phyloP scores from a whole-genome alignment of 352 stramenopile species.

The Phytopythium boreale region DNA sequence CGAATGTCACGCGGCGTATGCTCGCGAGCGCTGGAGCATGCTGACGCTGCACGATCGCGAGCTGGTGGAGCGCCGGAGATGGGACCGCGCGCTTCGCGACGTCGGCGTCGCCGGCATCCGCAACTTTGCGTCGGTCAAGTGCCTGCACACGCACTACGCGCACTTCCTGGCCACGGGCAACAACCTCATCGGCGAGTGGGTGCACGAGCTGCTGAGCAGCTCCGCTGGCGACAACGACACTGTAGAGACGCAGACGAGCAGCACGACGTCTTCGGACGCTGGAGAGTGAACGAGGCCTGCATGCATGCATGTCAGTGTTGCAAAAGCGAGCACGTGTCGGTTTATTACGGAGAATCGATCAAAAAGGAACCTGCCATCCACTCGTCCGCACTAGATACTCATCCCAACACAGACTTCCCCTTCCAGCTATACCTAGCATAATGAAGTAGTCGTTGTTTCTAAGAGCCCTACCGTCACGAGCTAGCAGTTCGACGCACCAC shows the following conservation, averaged over 20 bases:
- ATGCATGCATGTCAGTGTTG: too few species aligned
- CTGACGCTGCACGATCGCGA: constrained; percentile 36
- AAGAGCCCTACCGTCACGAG: background rate
- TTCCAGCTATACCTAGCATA: constrained; percentile 10
- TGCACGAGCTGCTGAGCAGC: constrained; percentile 51
- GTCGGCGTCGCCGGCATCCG: constrained; percentile 63
- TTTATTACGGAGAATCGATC: background rate
- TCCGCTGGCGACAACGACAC: constrained; percentile 11
- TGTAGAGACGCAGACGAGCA: constrained; percentile 2
- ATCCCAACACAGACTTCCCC: background rate
- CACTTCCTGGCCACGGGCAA: constrained; percentile 52
- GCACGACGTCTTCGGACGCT: constrained; percentile 4
- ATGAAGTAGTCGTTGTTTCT: background rate
- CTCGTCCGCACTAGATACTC: background rate
- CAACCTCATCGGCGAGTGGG: constrained; percentile 60
- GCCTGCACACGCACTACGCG: constrained; percentile 72
- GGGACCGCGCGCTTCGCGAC: constrained; percentile 39
- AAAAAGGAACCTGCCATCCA: constrained; percentile 10
- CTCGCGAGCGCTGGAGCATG: constrained; percentile 42
- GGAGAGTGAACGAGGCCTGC: constrained; percentile 3
- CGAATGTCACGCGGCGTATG: constrained; percentile 45
- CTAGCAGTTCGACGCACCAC: background rate
- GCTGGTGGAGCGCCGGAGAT: constrained; percentile 35
- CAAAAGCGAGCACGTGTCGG: background rate
- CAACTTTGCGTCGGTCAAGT: constrained; percentile 60